Base-by-base conservation (phyloP, 345 rosid genomes). In the Draba incana region DNA sequence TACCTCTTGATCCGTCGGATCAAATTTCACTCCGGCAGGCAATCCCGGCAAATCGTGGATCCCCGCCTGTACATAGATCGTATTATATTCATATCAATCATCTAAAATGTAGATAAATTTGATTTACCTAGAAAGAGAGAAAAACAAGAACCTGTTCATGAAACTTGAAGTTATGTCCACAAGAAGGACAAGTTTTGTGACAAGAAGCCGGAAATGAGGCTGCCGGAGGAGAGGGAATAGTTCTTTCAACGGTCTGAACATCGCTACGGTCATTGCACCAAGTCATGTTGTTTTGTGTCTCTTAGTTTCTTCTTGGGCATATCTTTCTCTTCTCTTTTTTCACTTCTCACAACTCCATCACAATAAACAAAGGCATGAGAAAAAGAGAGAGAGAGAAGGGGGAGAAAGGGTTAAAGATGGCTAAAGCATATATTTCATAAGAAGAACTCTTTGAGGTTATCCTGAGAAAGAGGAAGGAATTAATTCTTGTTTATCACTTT, bases 1-100 rank as follows among this genome's bases (percentile, higher is more conserved):
- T 47, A 94, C 84, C 81, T 94, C 99, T 74, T 91, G 97, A 83
- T 94, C 99, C 2, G 96, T 91, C 23, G 99, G 99, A 79, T 94
- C 99, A 33, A 93, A 93, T 85, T 88, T 93, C 77, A 93, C 97
- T 50, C 98, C 98, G 0, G 98, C 96, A 8, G 99, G 99, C 45
- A 94, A 66, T 63, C 99, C 97, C 2, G 95, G 97, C 81, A 94
- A 81, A 68, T 94, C 92, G 73, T 87, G 86, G 64, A 94, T 87
- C 68, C 91, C 86, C 2, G 82, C 86, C 92, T 88, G 31, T 28
- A 66, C 44, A 65, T 33, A 14, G 14, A 59, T 38, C 14, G 28
- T 23, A 35, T 68, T 57, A 39, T 42, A 2, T 30, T 56, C 24
- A 53, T 20, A 42, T 20, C 4, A 13, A 10, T 51, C 1, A 59